Evolutionary conservation across 2,329 filamentous ascomycete genomes (phyloP).

Genomic region (Colletotrichum tanaceti): DNA sequence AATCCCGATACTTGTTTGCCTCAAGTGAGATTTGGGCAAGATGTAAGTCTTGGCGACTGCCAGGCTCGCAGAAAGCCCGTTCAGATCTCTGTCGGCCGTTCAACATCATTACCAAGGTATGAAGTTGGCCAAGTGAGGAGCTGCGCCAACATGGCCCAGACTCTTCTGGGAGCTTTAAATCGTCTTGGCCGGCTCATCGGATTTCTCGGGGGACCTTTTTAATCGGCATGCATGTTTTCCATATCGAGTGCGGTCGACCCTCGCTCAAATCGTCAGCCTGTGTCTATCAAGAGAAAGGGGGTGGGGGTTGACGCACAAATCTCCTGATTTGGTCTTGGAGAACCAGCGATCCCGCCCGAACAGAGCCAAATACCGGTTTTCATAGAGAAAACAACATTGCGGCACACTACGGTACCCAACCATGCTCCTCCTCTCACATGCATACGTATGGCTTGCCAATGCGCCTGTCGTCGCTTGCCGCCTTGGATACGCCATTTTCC

Average conservation of each 20-base stretch:
- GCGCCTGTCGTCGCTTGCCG: not conserved
- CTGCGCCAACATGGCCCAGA: conserved; percentile 4
- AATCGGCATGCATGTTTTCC: conserved; percentile 8
- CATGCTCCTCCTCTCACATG: not conserved
- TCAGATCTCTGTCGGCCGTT: not conserved
- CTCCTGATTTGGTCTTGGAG: conserved; percentile 25
- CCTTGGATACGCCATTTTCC: not conserved
- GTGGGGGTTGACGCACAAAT: conserved; percentile 26
- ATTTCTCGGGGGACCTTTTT: not conserved
- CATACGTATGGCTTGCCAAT: not conserved
- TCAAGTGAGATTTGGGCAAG: not conserved
- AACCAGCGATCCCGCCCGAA: not conserved
- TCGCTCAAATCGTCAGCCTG: not conserved
- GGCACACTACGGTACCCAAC: not conserved
- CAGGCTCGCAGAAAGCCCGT: not conserved
- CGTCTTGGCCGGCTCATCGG: conserved; percentile 15
- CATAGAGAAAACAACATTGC: not conserved
- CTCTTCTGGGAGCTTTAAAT: not conserved
- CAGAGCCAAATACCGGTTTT: conserved; percentile 13
- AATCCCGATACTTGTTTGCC: not conserved
- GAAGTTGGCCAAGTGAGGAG: not conserved
- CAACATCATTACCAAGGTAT: not conserved
- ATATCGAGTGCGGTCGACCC: not conserved
- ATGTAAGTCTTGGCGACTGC: conserved; percentile 32
- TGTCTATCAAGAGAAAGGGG: conserved; percentile 27